Conservation (phyloP, 164 flowering plant genomes). For the Taxillus chinensis region DNA sequence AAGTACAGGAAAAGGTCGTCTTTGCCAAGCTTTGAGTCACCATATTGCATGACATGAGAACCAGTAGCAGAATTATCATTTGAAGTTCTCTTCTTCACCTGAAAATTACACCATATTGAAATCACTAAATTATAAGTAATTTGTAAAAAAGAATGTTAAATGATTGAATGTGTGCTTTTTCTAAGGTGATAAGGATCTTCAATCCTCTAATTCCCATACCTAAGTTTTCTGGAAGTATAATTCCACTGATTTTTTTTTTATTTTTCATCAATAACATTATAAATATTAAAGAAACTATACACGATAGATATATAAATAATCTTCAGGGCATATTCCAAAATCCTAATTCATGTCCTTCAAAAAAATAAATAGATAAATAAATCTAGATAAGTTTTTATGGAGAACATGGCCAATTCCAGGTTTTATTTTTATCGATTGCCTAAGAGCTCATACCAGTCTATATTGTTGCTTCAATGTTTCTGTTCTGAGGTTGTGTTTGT, state of each 20-base stretch:
- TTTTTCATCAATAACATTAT: too few relatives aligned
- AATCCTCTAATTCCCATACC: too few relatives aligned
- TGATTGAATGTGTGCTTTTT: background rate
- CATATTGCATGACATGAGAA: constrained; percentile 92
- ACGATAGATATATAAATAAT: too few relatives aligned
- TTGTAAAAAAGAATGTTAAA: background rate
- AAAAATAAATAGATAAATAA: too few relatives aligned
- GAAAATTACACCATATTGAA: constrained; percentile 14
- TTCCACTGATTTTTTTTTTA: too few relatives aligned
- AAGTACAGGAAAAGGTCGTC: constrained; percentile 43
- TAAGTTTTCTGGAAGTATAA: too few relatives aligned
- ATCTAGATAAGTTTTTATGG: too few relatives aligned
- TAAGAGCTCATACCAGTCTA: constrained; percentile 46
- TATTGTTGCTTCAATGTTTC: constrained; percentile 87
- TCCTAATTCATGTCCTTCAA: too few relatives aligned
- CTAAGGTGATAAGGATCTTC: background rate
- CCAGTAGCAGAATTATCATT: constrained; percentile 31
- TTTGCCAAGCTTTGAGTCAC: constrained; percentile 43
- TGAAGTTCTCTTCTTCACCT: constrained; percentile 72
- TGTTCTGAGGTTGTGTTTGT: constrained; percentile 57
- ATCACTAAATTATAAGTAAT: constrained; percentile 1
- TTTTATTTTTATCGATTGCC: too few relatives aligned
- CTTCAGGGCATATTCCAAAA: too few relatives aligned
- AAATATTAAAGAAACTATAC: too few relatives aligned
- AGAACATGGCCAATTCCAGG: too few relatives aligned